Evolutionary conservation across 345 rosid genomes (phyloP), one percentile per base, ranked within the genome.

Genomic region (Erucastrum elatum): DNA sequence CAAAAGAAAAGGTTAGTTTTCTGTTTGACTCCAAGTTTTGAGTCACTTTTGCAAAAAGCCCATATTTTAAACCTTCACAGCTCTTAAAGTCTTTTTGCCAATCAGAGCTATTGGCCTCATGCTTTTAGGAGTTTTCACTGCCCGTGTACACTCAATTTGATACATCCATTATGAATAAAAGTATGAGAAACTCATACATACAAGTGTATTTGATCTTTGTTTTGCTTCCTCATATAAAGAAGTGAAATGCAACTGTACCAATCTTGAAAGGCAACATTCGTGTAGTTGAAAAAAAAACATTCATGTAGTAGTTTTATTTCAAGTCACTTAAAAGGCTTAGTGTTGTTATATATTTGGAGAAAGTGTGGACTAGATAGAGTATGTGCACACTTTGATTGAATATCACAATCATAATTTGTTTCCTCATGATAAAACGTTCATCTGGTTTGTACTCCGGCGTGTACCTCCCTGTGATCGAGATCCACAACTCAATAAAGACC

Each of bases 391-490:
- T 21, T 21, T 56, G 17, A 58, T 10, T 10, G 31, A 58, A 58
- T 25, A 58, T 8, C 10, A 25, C 6, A 2, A 58, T 58, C 30
- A 26, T 0, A 58, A 58, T 25, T 6, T 4, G 2, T 25, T 11
- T 60, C 34, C 53, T 9, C 87, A 88, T 86, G 11, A 86, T 72
- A n/a, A 25, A 64, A 16, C 88, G 77, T 71, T 85, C 88, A 4
- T 60, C 79, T 29, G 92, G 88, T 74, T 30, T 84, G 79, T 70
- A 83, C 72, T 84, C 88, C 0, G 91, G 81, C 11, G 88, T 84
- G 83, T 87, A 65, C 87, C 89, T 3, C 91, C 94, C 94, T 92
- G 11, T 11, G 67, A 39, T 58, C 15, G 15, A 67, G 37, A 75
- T 41, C 25, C 67, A 27, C 25, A 39, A 2, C n/a, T 67, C 60